phyloP scores from a whole-genome alignment of 768 basidiomycete genomes.

The Kwoniella bestiolae region DNA sequence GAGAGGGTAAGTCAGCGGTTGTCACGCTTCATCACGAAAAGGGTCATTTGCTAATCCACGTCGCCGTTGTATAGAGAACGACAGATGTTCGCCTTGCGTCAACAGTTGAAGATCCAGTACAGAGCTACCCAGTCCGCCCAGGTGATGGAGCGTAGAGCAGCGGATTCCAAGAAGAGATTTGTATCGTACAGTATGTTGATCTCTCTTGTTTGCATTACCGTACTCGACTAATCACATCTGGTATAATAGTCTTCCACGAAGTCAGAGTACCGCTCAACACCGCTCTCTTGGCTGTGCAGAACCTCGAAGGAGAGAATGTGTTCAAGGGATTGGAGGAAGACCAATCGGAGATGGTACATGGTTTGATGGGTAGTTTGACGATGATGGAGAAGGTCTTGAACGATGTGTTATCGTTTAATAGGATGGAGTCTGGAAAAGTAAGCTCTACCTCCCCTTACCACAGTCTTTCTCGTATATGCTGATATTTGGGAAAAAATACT shows the following conservation, averaged over 20 bases:
- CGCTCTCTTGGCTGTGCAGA: conserved; percentile 81
- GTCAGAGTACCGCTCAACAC: conserved; percentile 64
- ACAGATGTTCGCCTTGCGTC: conserved; percentile 69
- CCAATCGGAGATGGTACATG: conserved; percentile 86
- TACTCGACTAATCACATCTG: not conserved
- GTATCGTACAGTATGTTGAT: conserved; percentile 58
- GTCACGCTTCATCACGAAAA: not conserved
- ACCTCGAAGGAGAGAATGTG: conserved; percentile 78
- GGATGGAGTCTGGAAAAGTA: conserved; percentile 56
- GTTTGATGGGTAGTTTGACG: conserved; percentile 60
- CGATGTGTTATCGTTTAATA: conserved; percentile 58
- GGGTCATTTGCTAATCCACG: not conserved
- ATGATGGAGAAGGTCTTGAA: conserved; percentile 56
- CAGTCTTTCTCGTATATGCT: not conserved
- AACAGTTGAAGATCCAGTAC: conserved; percentile 76
- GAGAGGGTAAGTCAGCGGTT: conserved; percentile 31
- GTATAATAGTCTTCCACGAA: conserved; percentile 59
- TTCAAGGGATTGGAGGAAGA: conserved; percentile 65
- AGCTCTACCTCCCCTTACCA: not conserved
- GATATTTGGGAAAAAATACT: conserved; percentile 42
- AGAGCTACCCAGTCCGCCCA: conserved; percentile 73
- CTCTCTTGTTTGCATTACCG: too few relatives aligned
- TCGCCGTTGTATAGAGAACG: conserved; percentile 59
- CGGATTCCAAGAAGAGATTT: conserved; percentile 81
- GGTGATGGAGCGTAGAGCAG: conserved; percentile 70